These are phyloP conservation scores for Xylariaceae sp. DNA, from an alignment of 2,329 filamentous ascomycete genomes.

Conservation along the genomic window DNA sequence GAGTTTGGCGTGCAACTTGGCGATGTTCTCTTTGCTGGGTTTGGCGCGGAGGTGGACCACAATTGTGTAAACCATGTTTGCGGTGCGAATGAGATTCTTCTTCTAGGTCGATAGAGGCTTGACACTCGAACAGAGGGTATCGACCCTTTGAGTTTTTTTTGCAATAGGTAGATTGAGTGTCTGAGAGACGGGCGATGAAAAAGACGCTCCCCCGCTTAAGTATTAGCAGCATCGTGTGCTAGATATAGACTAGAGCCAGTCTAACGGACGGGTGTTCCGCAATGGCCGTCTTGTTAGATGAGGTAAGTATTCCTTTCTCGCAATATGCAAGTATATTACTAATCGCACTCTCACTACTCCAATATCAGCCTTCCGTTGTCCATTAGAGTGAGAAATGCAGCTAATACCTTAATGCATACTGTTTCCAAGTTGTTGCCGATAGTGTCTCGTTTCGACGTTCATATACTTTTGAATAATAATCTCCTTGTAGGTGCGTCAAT, in stretches of 20 bases:
- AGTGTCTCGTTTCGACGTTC: too few relatives aligned
- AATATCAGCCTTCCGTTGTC: too few relatives aligned
- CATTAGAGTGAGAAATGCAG: too few relatives aligned
- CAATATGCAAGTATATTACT: too few relatives aligned
- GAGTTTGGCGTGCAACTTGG: conserved; percentile 74
- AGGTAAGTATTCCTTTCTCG: too few relatives aligned
- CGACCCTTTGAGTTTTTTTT: background rate
- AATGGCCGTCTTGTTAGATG: too few relatives aligned
- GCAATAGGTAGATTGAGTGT: background rate
- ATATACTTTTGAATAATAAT: conserved; percentile 19
- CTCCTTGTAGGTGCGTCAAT: conserved; percentile 10
- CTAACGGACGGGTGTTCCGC: too few relatives aligned
- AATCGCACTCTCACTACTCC: too few relatives aligned
- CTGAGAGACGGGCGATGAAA: conserved; percentile 1
- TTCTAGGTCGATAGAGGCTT: background rate
- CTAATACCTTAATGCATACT: too few relatives aligned
- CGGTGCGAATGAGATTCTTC: background rate
- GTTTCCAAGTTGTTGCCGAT: too few relatives aligned
- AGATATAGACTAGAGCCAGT: too few relatives aligned
- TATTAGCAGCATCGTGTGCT: too few relatives aligned
- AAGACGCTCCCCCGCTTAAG: conserved; percentile 13
- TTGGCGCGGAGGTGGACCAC: conserved; percentile 75
- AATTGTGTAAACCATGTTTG: conserved; percentile 70
- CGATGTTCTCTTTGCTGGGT: conserved; percentile 66
- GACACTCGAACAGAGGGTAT: background rate